A percentile compares a stretch with the other conserved stretches of the same genome.
These are phyloP conservation scores for Hemerocallis citrina DNA, from an alignment of 106 monocot genomes.

Conservation along the genomic window DNA sequence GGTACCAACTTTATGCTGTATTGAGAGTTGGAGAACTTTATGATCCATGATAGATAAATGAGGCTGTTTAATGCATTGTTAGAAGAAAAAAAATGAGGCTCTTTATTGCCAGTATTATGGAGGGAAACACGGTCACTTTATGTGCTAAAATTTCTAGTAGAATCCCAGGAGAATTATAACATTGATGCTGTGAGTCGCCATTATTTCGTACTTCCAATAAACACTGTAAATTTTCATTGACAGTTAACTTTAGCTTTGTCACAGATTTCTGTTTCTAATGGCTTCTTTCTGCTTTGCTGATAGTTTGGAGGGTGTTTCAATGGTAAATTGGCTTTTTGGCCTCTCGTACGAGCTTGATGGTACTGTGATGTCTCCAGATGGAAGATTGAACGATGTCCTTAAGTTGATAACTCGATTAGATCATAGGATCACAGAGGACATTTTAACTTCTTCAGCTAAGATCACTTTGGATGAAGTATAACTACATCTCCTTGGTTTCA, in stretches of 20 bases:
- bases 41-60: too few relatives aligned
- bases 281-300: background rate
- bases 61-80: too few relatives aligned
- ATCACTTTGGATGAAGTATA: slow-evolving; percentile 40
- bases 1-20: too few relatives aligned
- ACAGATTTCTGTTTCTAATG: background rate
- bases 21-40: too few relatives aligned
- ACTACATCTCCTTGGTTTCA: background rate
- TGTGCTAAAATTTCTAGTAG: too few relatives aligned
- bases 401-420: slow-evolving; percentile 37
- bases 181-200: background rate
- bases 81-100: too few relatives aligned
- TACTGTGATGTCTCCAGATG: slow-evolving; percentile 23
- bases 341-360: slow-evolving; percentile 29
- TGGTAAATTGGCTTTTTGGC: slow-evolving; percentile 72
- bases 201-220: background rate
- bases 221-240: background rate
- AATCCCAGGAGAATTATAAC: too few relatives aligned
- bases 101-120: too few relatives aligned
- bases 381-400: slow-evolving; percentile 32
- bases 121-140: too few relatives aligned
- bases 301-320: slow-evolving; percentile 30
- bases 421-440: slow-evolving; percentile 24
- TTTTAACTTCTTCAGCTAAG: slow-evolving; percentile 17
- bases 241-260: too few relatives aligned